Base-by-base conservation (phyloP, 2,329 filamentous ascomycete species). In the Penicillium sp. region DNA sequence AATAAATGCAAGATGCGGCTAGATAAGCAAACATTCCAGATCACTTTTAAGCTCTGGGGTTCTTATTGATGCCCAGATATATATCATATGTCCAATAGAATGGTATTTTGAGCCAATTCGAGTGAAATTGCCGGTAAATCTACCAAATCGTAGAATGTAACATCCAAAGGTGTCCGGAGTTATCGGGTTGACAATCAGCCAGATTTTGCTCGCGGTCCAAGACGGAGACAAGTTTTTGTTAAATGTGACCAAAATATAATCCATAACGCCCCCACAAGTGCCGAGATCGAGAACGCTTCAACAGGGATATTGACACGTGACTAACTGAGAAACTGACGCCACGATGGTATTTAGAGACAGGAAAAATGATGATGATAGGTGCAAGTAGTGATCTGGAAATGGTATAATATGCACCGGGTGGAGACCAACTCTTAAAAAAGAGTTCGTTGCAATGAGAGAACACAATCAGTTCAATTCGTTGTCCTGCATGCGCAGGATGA, bases 401-500 rank as follows among this genome's bases (percentile, higher is more conserved):
- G 42, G 24, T 5, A 44, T 13, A 11, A 52, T 19, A 45, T 31
- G 26, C 11, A 27, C 27, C 1, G n/a, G n/a, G 29, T 8, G 3
- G 26, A 21, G 13, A 26, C 42, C 33, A 35, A 42, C 33, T 24
- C 24, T 26, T 22, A 1, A 43, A 27, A 27, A 26, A 33, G 3
- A 35, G 24, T 14, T n/a, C 16, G n/a, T 21, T 9, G 19, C 31
- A 10, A 6, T 39, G 3, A 26, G 7, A 24, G 22, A 42, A 31
- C 31, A 4, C 39, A 22, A 21, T 60, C 56, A 66, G 45, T 66
- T 59, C 47, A 57, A 21, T 43, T 66, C 58, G 3, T 56, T 62
- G 31, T 75, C 71, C 52, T 63, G 65, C 55, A 78, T 72, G 63
- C 92, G 84, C 72, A 99, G 79, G 37, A 96, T 88, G 74, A 99